Base-by-base conservation (phyloP, 192 early-diverging fungal genomes). In the Phycomyces nitens region DNA sequence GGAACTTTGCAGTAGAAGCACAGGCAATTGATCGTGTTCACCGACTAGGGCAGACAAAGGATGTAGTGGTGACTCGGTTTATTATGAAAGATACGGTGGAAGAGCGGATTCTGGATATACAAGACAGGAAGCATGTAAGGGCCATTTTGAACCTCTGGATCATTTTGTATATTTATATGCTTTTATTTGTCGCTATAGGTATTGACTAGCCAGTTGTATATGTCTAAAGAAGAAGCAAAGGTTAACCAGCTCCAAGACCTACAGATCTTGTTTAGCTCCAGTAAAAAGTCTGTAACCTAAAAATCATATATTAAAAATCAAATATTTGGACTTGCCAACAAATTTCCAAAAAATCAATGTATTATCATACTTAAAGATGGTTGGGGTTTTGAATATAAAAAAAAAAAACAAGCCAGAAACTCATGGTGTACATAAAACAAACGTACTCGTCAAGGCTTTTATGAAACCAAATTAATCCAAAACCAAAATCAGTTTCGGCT, bases 11-110 rank as follows among this genome's bases (percentile, higher is more conserved):
- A 20, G 82, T 89, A 18, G 88, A 93, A 72, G 66, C 82, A 18
- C 92, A 93, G 66, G 92, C 92, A 0, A 87, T 93, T 41, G 92
- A 93, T 68, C 86, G 92, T 61, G 84, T 93, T 42, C 89, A 93
- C 70, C 81, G 92, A n/a, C 71, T 93, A 1, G 92, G 92, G 16
- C 92, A 93, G 60, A 75, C 56, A 24, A 69, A 76, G 26, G 80
- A 80, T 56, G 81, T 71, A 0, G 43, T 62, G 50, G 66, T 75
- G 7, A 74, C 63, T 4, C 56, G 68, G 6, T 71, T 71, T 39
- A 70, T 74, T 21, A 65, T 71, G 59, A 7, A 26, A 53, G 72
- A 77, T 53, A 79, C 80, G 0, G 77, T 84, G 0, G 82, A 84
- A 60, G 82, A 84, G 64, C 70, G 73, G 9, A 84, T 84, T 43